These are phyloP conservation scores for Zygoascus tannicola DNA, from an alignment of 805 yeast species.

Conservation along the genomic window DNA sequence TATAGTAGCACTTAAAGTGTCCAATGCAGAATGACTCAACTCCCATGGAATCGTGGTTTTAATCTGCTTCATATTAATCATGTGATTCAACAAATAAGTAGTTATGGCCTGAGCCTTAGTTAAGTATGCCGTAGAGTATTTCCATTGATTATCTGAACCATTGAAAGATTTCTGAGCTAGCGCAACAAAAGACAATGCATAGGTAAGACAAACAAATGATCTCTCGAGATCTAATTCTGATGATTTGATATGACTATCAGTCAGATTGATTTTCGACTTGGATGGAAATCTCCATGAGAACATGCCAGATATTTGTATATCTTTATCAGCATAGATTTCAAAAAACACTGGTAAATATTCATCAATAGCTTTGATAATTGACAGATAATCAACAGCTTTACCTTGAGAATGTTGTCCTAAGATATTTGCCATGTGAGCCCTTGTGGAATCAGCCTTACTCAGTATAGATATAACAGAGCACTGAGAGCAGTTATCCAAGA, in stretches of 20 bases:
- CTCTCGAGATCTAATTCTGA: slow-evolving; percentile 17
- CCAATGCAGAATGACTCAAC: slow-evolving; percentile 13
- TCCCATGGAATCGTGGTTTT: slow-evolving; percentile 10
- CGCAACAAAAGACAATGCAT: slow-evolving; percentile 14
- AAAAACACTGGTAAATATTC: slow-evolving; percentile 21
- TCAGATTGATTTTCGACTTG: slow-evolving; percentile 4
- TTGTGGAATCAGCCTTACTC: slow-evolving; percentile 20
- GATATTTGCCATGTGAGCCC: slow-evolving; percentile 23
- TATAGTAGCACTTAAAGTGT: slow-evolving; percentile 16
- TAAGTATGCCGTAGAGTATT: slow-evolving; percentile 23
- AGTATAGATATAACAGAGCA: slow-evolving; percentile 8
- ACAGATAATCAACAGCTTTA: slow-evolving; percentile 10
- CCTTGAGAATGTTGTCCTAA: slow-evolving; percentile 22
- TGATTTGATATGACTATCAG: slow-evolving; percentile 10
- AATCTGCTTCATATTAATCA: neutral
- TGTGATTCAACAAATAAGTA: slow-evolving; percentile 12
- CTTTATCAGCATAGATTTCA: slow-evolving; percentile 17
- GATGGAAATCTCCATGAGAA: slow-evolving; percentile 23
- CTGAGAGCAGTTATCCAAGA: slow-evolving; percentile 15
- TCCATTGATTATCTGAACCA: slow-evolving; percentile 11
- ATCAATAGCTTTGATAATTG: slow-evolving; percentile 17
- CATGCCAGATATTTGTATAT: slow-evolving; percentile 10
- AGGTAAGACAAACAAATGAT: slow-evolving; percentile 18
- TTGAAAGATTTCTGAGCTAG: slow-evolving; percentile 10
- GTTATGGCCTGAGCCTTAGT: slow-evolving; percentile 20